Base-by-base conservation (phyloP, 176 grass and related monocot species). In the Rhipidocladum racemiflorum region DNA sequence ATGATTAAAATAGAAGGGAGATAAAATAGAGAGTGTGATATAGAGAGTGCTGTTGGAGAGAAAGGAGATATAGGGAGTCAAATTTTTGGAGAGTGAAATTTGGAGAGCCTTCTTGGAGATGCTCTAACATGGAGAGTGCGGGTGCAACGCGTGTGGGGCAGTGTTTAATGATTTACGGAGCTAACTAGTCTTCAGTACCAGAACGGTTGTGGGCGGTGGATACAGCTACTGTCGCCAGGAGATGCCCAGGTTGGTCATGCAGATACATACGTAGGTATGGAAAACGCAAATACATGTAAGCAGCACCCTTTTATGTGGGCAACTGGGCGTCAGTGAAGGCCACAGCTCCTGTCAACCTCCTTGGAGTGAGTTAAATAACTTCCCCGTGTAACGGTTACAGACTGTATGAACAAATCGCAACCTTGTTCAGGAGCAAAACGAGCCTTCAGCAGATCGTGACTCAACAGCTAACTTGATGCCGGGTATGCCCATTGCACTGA, bases 391-490 rank as follows among this genome's bases (percentile, higher is more conserved):
- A 68, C 3, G 51, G 12, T 38, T 5, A 23, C 27, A 23, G 46
- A 15, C 35, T 30, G 45, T 65, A 54, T 23, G 35, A 77, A 77
- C 82, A 84, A 84, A 45, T 45, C 36, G 35, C 1, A 50, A 50
- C 28, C 76, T n/a, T 50, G 44, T 20, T 30, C 59, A 35, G 76
- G 11, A 64, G 61, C 25, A 50, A 49, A 78, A 65, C 1, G 0
- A 65, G 61, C 61, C 76, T 65, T 79, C 76, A 35, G 76, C 60
- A 50, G 42, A 34, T 79, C 10, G 4, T 42, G n/a, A 65, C 61
- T 69, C 73, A 35, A 48, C 50, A 46, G 21, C 25, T 59, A 59
- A 68, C 50, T 68, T 42, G 7, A 36, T 28, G 61, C 20, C 9
- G 51, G 39, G 29, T 54, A 39, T 61, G 65, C 40, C 53, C 27